Evolutionary conservation across 2,329 filamentous ascomycete genomes (phyloP).

Genomic region (Elsinoe perseae): DNA sequence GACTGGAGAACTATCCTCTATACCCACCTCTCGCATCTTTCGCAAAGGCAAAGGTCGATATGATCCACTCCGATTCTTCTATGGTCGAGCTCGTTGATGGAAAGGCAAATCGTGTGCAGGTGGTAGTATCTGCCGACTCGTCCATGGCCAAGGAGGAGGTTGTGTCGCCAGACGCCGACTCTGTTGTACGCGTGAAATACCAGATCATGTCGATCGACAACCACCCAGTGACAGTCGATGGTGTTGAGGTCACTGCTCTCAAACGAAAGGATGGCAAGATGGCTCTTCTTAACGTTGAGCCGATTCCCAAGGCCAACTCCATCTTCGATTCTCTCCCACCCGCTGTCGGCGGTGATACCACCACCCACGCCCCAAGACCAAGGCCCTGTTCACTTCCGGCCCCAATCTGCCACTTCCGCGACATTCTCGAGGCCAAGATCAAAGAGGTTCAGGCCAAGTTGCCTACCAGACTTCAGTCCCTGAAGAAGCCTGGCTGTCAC

Average conservation of each 20-base stretch:
- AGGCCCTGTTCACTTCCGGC: conserved; percentile 36
- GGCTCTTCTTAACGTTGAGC: conserved; percentile 45
- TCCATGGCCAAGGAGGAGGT: conserved; percentile 37
- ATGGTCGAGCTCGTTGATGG: conserved; percentile 22
- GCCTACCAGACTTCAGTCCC: conserved; percentile 18
- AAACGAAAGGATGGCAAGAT: conserved; percentile 50
- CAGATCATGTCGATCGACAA: conserved; percentile 54
- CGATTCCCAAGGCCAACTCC: conserved; percentile 19
- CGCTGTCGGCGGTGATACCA: background rate
- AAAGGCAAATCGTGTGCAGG: conserved; percentile 27
- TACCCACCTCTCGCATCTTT: conserved; percentile 46
- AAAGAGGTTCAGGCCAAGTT: conserved; percentile 28
- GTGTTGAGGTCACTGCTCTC: conserved; percentile 54
- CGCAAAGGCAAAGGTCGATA: conserved; percentile 26
- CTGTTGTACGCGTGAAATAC: conserved; percentile 49
- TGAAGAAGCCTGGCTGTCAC: conserved; percentile 32
- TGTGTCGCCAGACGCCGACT: conserved; percentile 45
- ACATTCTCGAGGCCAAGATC: conserved; percentile 40
- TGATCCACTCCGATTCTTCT: conserved; percentile 16
- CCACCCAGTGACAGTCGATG: conserved; percentile 43
- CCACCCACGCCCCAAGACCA: conserved; percentile 21
- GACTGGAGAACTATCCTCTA: conserved; percentile 54
- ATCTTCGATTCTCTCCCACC: conserved; percentile 23
- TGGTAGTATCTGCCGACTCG: conserved; percentile 26
- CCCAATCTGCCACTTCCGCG: conserved; percentile 50